These are phyloP conservation scores for Endotrypanum monterogeii DNA, from an alignment of 208 protist genomes.

Conservation along the genomic window DNA sequence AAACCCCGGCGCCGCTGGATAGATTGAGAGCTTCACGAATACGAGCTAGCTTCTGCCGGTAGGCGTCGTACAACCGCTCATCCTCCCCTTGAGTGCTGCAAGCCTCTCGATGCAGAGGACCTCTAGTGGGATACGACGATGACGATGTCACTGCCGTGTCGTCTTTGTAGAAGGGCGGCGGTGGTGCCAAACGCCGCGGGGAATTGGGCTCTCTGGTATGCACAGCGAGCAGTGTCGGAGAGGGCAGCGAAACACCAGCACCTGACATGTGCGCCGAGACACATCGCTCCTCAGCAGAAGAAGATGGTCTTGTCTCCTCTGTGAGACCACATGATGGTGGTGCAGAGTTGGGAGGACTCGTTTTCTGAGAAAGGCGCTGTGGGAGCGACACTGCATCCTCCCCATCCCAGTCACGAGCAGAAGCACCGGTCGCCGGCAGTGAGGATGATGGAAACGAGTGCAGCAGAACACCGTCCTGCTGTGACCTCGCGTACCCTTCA, in stretches of 20 bases:
- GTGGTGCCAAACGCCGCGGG: neutral
- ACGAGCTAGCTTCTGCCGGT: constrained; percentile 22
- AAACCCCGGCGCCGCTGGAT: neutral
- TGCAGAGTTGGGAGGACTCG: neutral
- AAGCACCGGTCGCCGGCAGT: neutral
- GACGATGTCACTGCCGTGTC: neutral
- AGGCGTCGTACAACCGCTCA: constrained; percentile 22
- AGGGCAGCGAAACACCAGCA: neutral
- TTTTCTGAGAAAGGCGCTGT: neutral
- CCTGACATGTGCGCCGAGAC: neutral
- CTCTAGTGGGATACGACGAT: neutral
- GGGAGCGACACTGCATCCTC: neutral
- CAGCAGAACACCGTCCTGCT: neutral
- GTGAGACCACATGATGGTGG: neutral
- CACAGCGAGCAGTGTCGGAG: neutral
- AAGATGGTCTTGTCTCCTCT: neutral
- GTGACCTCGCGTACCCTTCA: neutral
- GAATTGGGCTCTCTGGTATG: neutral
- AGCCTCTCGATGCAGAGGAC: neutral
- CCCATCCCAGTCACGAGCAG: neutral
- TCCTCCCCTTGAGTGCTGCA: constrained; percentile 2
- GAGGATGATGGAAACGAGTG: neutral
- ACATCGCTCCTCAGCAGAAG: neutral
- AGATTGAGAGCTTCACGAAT: constrained; percentile 25
- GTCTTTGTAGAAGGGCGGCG: neutral